Evolutionary conservation across 2,329 filamentous ascomycete genomes (phyloP).

Genomic region (Emmonsiellopsis sp.): DNA sequence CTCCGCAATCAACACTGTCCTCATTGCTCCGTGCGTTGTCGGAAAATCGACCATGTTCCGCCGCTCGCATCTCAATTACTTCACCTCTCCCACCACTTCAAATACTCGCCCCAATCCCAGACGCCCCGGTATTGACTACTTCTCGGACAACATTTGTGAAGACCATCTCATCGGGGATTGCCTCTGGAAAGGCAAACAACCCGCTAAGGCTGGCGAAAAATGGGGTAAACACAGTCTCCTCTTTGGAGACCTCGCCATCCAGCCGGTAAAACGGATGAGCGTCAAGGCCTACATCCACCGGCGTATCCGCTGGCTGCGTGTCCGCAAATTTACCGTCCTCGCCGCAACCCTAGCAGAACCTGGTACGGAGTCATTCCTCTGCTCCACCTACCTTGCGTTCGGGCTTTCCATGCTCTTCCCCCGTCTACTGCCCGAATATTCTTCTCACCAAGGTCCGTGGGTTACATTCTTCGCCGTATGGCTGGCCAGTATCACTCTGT

Average conservation of each 20-base stretch:
- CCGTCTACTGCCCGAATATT: conserved; percentile 42
- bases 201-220: conserved; percentile 26
- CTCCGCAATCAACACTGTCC: conserved; percentile 87
- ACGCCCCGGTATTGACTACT: conserved; percentile 74
- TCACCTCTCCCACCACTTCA: conserved; percentile 50
- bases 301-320: conserved; percentile 80
- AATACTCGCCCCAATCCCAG: conserved; percentile 25
- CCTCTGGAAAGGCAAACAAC: conserved; percentile 57
- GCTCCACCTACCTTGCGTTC: conserved; percentile 70
- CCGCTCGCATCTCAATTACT: conserved; percentile 72
- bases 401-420: conserved; percentile 62
- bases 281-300: conserved; percentile 68
- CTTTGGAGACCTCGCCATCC: conserved; percentile 77
- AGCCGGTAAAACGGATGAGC: conserved; percentile 78
- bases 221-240: conserved; percentile 75
- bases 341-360: conserved; percentile 86
- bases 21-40: conserved; percentile 83
- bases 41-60: conserved; percentile 99
- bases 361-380: conserved; percentile 80
- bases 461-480: conserved; percentile 56
- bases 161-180: conserved; percentile 92
- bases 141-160: conserved; percentile 94
- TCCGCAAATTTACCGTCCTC: conserved; percentile 87
- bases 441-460: conserved; percentile 58
- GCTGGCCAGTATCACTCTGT: conserved; percentile 54